These are phyloP conservation scores for Penicillium atrosanguineum DNA, from an alignment of 495 filamentous ascomycete species.

Conservation along the genomic window DNA sequence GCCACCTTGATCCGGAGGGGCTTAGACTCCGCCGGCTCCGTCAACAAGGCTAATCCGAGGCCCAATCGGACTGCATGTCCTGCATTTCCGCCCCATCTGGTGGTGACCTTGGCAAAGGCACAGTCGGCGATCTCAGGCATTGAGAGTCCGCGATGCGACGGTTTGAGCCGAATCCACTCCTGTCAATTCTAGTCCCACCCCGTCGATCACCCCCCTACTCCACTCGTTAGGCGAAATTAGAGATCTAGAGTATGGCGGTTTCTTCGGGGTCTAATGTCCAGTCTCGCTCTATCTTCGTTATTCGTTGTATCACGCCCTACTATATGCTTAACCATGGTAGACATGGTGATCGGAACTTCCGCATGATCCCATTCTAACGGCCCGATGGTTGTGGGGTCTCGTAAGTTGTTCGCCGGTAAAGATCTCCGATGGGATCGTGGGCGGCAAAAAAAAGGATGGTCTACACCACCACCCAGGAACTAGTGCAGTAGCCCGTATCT, in stretches of 20 bases:
- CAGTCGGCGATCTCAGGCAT: not conserved
- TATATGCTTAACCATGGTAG: not conserved
- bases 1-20: not conserved
- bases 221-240: not conserved
- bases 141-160: not conserved
- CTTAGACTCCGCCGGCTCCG: slow-evolving; percentile 13
- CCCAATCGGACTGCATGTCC: slow-evolving; percentile 1
- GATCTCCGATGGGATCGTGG: not conserved
- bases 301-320: not conserved
- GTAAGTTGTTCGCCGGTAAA: not conserved
- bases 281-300: not conserved
- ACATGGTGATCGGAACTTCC: not conserved
- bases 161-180: not conserved
- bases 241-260: not conserved
- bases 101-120: not conserved
- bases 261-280: not conserved
- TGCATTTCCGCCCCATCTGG: not conserved
- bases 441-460: not conserved
- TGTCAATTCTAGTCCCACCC: not conserved
- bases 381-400: not conserved
- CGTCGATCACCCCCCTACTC: not conserved
- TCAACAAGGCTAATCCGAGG: slow-evolving; percentile 1
- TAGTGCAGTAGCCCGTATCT: not conserved
- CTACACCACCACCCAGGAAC: not conserved
- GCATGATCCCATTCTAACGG: not conserved